Conservation (phyloP, 352 stramenopile species). For the Hyphochytrium catenoides region DNA sequence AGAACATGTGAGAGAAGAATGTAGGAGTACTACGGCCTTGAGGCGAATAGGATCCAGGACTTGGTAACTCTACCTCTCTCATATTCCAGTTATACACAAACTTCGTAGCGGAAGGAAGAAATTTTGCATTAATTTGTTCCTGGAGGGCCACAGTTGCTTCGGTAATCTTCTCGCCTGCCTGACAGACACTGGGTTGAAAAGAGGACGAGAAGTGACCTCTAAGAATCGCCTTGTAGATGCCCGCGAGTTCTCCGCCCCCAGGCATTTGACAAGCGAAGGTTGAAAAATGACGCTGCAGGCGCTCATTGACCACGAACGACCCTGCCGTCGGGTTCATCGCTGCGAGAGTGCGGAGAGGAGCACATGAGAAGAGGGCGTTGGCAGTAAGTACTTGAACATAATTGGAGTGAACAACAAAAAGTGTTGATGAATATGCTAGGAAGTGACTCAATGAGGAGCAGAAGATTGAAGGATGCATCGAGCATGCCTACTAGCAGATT, state of each 20-base stretch:
- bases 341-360: too few relatives aligned
- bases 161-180: slow-evolving; percentile 58
- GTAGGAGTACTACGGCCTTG: too few relatives aligned
- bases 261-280: slow-evolving; percentile 75
- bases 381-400: too few relatives aligned
- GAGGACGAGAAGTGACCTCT: slow-evolving; percentile 69
- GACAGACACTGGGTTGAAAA: slow-evolving; percentile 21
- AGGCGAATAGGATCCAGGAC: too few relatives aligned
- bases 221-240: slow-evolving; percentile 85
- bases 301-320: slow-evolving; percentile 73
- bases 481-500: too few relatives aligned
- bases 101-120: slow-evolving; percentile 84
- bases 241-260: slow-evolving; percentile 60
- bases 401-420: too few relatives aligned
- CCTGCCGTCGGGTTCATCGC: slow-evolving; percentile 86
- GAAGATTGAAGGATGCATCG: too few relatives aligned
- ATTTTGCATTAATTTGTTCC: slow-evolving; percentile 71
- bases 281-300: slow-evolving; percentile 82
- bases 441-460: too few relatives aligned
- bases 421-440: too few relatives aligned
- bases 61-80: too few relatives aligned
- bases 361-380: too few relatives aligned
- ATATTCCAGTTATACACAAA: slow-evolving; percentile 99
- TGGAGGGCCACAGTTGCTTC: slow-evolving; percentile 72
- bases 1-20: too few relatives aligned